These are phyloP conservation scores for Boletus subparvulus DNA, from an alignment of 768 basidiomycete species.

Conservation along the genomic window DNA sequence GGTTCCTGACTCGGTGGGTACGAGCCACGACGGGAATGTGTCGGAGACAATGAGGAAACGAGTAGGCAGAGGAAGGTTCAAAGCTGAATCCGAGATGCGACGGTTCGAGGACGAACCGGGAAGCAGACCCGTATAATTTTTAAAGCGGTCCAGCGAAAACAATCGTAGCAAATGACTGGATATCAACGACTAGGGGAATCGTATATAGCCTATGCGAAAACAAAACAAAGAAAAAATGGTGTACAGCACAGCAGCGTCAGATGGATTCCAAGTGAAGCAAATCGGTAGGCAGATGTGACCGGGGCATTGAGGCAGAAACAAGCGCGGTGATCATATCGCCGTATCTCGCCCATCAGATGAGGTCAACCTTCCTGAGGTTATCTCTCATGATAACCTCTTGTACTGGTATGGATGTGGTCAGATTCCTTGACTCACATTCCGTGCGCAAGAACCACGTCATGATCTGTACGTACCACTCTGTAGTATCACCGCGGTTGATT, in stretches of 20 bases:
- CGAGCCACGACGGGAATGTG: too few species aligned
- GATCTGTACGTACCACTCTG: constrained; percentile 46
- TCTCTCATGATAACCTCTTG: constrained; percentile 66
- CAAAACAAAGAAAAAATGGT: background rate
- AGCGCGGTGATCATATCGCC: too few species aligned
- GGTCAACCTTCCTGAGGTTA: constrained; percentile 52
- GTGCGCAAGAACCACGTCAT: background rate
- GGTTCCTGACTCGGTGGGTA: too few species aligned
- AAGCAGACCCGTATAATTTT: background rate
- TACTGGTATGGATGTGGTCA: constrained; percentile 39
- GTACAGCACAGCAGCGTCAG: constrained; percentile 9
- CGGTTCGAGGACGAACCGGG: too few species aligned
- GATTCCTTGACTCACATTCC: background rate
- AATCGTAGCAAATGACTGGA: background rate
- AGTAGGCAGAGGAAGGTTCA: too few species aligned
- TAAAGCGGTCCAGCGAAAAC: background rate
- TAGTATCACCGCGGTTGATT: constrained; percentile 58
- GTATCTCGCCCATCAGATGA: constrained; percentile 34
- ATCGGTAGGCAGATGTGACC: background rate
- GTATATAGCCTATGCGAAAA: constrained; percentile 10
- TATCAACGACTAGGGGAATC: constrained; percentile 9
- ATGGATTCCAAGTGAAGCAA: constrained; percentile 13
- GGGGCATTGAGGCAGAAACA: background rate
- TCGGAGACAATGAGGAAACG: too few species aligned
- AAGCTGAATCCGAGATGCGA: background rate